These are phyloP conservation scores for Pythium guiyangense DNA, from an alignment of 352 stramenopile species.

Conservation along the genomic window DNA sequence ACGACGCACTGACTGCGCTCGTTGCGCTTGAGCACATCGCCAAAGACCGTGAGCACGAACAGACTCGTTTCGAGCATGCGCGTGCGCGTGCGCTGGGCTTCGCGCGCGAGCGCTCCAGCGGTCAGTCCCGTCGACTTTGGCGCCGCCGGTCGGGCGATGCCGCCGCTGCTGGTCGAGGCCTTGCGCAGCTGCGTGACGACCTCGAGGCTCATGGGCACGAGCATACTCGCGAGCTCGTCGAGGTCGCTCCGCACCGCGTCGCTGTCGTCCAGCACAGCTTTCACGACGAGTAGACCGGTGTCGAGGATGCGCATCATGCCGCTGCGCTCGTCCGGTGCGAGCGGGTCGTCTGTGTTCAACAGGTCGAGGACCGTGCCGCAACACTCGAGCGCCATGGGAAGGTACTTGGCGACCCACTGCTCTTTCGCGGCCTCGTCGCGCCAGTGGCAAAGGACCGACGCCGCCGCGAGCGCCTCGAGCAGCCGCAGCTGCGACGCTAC, in stretches of 20 bases:
- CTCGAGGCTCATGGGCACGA: constrained; percentile 53
- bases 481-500: constrained; percentile 39
- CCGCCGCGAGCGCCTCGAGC: constrained; percentile 32
- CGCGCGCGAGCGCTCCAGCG: neutral
- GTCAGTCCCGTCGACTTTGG: neutral
- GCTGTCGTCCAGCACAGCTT: constrained; percentile 53
- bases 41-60: constrained; percentile 37
- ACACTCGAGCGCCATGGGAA: constrained; percentile 65
- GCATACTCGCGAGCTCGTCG: constrained; percentile 32
- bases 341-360: constrained; percentile 13
- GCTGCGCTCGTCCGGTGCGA: constrained; percentile 15
- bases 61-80: constrained; percentile 30
- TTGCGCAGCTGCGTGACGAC: constrained; percentile 41
- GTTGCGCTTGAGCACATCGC: constrained; percentile 41
- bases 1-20: constrained; percentile 52
- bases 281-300: constrained; percentile 45
- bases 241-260: constrained; percentile 24
- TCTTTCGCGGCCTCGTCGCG: constrained; percentile 42
- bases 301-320: constrained; percentile 61
- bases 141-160: constrained; percentile 1
- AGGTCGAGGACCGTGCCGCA: constrained; percentile 60
- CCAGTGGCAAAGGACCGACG: constrained; percentile 32
- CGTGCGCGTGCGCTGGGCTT: neutral
- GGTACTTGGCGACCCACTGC: constrained; percentile 52
- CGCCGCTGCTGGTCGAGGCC: constrained; percentile 13